Evolutionary conservation across 2,329 filamentous ascomycete species (phyloP).

Genomic region (Pseudogymnoascus sp.): DNA sequence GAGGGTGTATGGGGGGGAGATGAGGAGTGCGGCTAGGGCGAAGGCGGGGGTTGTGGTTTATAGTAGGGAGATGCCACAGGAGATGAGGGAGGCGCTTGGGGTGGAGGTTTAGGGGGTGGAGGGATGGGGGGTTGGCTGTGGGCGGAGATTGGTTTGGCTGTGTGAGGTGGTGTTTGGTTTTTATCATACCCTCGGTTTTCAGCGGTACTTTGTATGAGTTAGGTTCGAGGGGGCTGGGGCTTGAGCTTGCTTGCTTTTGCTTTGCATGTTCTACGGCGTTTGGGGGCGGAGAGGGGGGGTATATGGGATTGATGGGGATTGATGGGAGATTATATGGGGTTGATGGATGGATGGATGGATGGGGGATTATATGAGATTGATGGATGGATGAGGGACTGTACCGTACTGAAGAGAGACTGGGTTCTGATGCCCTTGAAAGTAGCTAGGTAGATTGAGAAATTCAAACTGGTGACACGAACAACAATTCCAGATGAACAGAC

Average conservation of each 20-base stretch:
- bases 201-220: background rate
- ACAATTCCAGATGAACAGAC: background rate
- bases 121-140: too few species aligned
- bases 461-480: too few species aligned
- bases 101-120: background rate
- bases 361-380: too few species aligned
- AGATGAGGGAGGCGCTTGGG: background rate
- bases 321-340: background rate
- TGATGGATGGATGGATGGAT: too few species aligned
- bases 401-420: background rate
- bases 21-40: background rate
- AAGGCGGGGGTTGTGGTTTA: background rate
- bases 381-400: background rate
- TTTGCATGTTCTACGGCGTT: background rate
- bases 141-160: background rate
- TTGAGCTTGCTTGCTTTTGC: background rate
- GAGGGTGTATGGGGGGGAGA: background rate
- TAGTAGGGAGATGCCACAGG: background rate
- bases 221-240: background rate
- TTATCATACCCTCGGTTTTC: background rate
- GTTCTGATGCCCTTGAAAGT: background rate
- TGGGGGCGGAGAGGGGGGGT: background rate
- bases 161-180: background rate
- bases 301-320: background rate
- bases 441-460: background rate